Base-by-base conservation (phyloP, 2,329 filamentous ascomycete species). In the Talaromyces verruculosus region DNA sequence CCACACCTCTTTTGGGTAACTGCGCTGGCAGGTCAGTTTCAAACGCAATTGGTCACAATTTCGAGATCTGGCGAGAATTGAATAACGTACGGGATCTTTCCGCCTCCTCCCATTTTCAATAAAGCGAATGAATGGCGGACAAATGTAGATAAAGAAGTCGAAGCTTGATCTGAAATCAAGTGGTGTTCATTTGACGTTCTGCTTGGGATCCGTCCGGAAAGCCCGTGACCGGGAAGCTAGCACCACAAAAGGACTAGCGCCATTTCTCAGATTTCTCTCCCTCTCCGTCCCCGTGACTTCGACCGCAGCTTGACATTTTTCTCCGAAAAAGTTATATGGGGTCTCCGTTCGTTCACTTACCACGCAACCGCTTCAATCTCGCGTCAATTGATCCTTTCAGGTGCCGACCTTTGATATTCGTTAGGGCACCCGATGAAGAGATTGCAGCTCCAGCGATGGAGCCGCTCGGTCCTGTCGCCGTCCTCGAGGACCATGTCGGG, bases 1-100 rank as follows among this genome's bases (percentile, higher is more conserved):
- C 95, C 95, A 99, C 86, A 99, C 92, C 85, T 99, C 94, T 86
- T 97, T 97, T 80, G 93, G 93, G 82, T 97, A 97, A 77, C 92
- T 96, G 74, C 63, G 66, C 55, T 63, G 63, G 55, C 65, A 53
- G 58, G 71, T 77, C 63, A 77, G 75, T 63, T 60, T 41, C 41
- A 41, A 28, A 61, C 11, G 51, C 35, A 58, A 47, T 58, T 30
- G 53, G 5, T 11, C 17, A 5, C 11, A 25, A 22, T 39, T 2
- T 17, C 11, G 49, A 30, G 8, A 35, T 22, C 11, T 28, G 22
- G 17, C n/a, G n/a, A 47, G 25, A 7, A 19, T 19, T 11, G 7
- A 57, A 33, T 45, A 25, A 76, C 84, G 73, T 85, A 91, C 87
- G 87, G 86, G 72, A 91, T 85, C 81, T 91, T 91, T 80, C 87